A percentile compares a stretch with the other conserved stretches of the same genome.
These are phyloP conservation scores for Exophiala xenobiotica DNA, from an alignment of 2,329 filamentous ascomycete species.

Conservation along the genomic window DNA sequence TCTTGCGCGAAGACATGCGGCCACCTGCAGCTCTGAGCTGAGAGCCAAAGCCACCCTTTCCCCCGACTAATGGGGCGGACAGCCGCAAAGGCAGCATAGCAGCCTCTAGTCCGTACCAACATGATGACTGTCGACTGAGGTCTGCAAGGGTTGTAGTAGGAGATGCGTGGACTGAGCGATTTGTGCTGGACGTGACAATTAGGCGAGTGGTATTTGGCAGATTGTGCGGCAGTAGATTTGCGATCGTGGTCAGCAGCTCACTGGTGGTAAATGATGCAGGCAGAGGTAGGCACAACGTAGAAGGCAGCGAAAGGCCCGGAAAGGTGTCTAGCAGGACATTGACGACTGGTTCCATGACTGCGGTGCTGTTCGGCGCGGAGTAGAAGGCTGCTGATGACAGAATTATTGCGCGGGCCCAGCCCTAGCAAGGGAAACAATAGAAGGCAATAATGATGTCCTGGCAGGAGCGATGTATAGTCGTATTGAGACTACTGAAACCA, in stretches of 20 bases:
- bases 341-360: slow-evolving; percentile 42
- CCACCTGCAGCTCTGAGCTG: slow-evolving; percentile 95
- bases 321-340: slow-evolving; percentile 87
- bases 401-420: no score
- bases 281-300: slow-evolving; percentile 78
- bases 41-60: slow-evolving; percentile 96
- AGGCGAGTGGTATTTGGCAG: slow-evolving; percentile 53
- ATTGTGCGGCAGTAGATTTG: slow-evolving; percentile 59
- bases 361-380: neutral
- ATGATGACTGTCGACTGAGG: slow-evolving; percentile 9
- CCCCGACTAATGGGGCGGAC: slow-evolving; percentile 75
- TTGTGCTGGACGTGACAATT: slow-evolving; percentile 78
- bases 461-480: neutral
- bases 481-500: neutral
- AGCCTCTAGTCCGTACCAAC: slow-evolving; percentile 47
- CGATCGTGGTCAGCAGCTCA: slow-evolving; percentile 64
- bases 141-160: slow-evolving; percentile 39
- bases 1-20: slow-evolving; percentile 94
- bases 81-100: slow-evolving; percentile 81
- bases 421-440: neutral
- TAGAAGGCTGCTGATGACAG: slow-evolving; percentile 2
- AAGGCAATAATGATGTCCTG: neutral
- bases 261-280: slow-evolving; percentile 63
- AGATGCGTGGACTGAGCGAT: slow-evolving; percentile 62
- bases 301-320: slow-evolving; percentile 74